Base-by-base conservation (phyloP, 441 rosid genomes). In the Erodium trifolium region DNA sequence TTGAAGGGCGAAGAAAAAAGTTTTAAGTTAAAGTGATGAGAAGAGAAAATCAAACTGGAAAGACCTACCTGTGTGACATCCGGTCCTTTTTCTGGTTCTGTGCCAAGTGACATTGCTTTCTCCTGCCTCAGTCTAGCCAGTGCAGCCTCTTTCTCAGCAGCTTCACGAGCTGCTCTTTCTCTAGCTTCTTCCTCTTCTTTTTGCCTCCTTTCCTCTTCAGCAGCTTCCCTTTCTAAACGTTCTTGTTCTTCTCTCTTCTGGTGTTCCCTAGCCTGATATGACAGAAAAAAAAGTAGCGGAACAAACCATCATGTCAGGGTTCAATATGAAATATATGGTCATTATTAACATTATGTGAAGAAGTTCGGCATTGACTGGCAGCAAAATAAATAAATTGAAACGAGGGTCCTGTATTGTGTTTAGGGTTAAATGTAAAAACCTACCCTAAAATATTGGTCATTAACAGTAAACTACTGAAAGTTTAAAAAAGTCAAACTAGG, bases 161-260 rank as follows among this genome's bases (percentile, higher is more conserved):
- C 93, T 79, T 92, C 97, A 69, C 69, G 81, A 12, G 80, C 92
- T 65, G 84, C 94, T 80, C 89, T 88, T 73, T 86, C 93, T 64
- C 74, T 83, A 70, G 97, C 97, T 67, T 94, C 98, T 73, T 92
- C 93, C 69, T 88, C 98, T 79, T 92, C 99, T 76, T 83, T 88
- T 9, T 23, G 88, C 82, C 85, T 92, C 83, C 79, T 86, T 80
- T 85, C 96, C 70, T 87, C 96, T 80, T 94, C 99, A 69, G 94
- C 94, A 78, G 96, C 97, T 83, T 94, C 99, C 71, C 87, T 88
- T 82, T 82, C 88, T 62, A 82, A 72, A 49, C 84, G 96, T 76
- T 92, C 97, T 74, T 86, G 81, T 84, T 90, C 97, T 76, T 94
- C 97, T 73, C 72, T 86, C 72, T 85, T 84, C 78, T 91, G 94